phyloP scores from a whole-genome alignment of 1,284 basidiomycete species.

The Chalciporus sp. region DNA sequence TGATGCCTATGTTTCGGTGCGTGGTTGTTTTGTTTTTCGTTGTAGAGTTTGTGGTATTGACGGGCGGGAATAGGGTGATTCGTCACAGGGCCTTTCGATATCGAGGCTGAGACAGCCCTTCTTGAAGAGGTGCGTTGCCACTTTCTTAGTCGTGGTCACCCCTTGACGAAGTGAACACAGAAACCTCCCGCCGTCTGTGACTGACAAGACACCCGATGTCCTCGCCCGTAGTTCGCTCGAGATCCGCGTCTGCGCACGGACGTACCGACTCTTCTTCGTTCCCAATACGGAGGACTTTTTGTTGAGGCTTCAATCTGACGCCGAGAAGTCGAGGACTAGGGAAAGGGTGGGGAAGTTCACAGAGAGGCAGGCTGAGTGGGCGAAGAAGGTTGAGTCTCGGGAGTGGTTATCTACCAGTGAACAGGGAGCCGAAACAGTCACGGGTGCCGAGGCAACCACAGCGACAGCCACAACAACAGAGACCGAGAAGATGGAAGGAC shows the following conservation, averaged over 20 bases:
- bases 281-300: constrained; percentile 71
- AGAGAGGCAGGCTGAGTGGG: constrained; percentile 18
- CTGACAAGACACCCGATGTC: constrained; percentile 44
- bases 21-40: constrained; percentile 35
- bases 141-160: not conserved
- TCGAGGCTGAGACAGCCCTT: constrained; percentile 69
- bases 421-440: not conserved
- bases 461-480: not conserved
- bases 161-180: constrained; percentile 27
- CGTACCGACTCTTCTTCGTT: constrained; percentile 85
- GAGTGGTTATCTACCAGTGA: constrained; percentile 12
- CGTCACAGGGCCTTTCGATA: constrained; percentile 52
- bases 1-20: constrained; percentile 82
- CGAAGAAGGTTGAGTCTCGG: constrained; percentile 17
- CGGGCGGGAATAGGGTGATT: constrained; percentile 45
- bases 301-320: constrained; percentile 31
- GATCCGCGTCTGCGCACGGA: constrained; percentile 84
- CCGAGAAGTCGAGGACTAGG: constrained; percentile 5
- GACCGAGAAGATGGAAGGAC: not conserved
- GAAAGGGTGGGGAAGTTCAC: constrained; percentile 7
- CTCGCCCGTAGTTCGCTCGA: constrained; percentile 65
- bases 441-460: not conserved
- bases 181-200: constrained; percentile 44
- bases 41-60: not conserved
- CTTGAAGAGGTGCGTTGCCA: constrained; percentile 62